Base-by-base conservation (phyloP, 495 filamentous ascomycete genomes). In the Penicillium egyptiacum region DNA sequence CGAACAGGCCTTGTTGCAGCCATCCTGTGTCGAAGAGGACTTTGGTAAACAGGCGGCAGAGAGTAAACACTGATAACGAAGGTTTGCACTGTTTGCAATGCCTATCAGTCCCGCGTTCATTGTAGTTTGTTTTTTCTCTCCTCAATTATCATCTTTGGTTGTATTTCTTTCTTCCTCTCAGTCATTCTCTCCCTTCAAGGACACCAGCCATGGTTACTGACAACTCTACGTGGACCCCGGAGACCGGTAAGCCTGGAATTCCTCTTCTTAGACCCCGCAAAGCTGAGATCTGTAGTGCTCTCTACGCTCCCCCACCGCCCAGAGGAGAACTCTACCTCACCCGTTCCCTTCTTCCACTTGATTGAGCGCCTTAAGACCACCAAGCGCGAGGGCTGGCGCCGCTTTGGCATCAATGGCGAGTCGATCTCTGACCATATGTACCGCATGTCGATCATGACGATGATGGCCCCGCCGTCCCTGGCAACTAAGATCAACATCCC, bases 371-470 rank as follows among this genome's bases (percentile, higher is more conserved):
- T 98, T 12, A 98, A 98, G 83, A 96, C 92, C 14, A 95, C 86
- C 53, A 93, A 92, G 67, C 88, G 94, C 58, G 95, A 96, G 75
- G 94, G 94, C 50, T 98, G 94, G 94, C 86, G 86, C 57, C 86
- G 92, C 33, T 95, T 96, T 67, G 84, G 82, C 43, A 90, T 98
- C 68, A 64, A 82, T 53, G 74, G 73, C 57, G 94, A 98, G 73
- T 94, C 89, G 1, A 96, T 98, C 70, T 82, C 91, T 25, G 94
- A 98, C 74, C 94, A 98, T 79, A 98, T 98, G 94, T 98, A 98
- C 74, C 90, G 94, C 67, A 98, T 98, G 94, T 91, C 92, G 47
- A 84, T 98, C 66, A 90, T 98, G 75, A 90, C 89, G 33, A 89
- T 98, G 85, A 81, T 98, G 50, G 92, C 90, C n/a, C 95, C 94